Conservation (phyloP, 768 basidiomycete species). For the Amanita brunnescens region DNA sequence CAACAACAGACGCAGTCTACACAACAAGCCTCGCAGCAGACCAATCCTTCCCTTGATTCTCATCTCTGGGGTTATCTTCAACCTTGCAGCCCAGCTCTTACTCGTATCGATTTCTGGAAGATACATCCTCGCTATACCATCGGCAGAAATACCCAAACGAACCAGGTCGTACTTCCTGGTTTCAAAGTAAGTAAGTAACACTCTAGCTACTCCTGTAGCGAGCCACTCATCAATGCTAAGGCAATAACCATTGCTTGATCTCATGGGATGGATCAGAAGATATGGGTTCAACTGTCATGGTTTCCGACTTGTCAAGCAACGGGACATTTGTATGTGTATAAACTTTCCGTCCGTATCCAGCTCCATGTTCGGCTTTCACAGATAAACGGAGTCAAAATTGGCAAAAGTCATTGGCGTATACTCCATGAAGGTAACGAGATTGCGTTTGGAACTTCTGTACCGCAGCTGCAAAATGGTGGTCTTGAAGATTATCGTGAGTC, state of each 20-base stretch:
- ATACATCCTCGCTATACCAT: conserved; percentile 38
- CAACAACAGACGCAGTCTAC: conserved; percentile 36
- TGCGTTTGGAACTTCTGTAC: conserved; percentile 60
- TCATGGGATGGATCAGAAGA: conserved; percentile 48
- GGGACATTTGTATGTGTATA: conserved; percentile 54
- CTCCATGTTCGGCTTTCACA: conserved; percentile 17
- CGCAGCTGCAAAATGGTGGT: conserved; percentile 34
- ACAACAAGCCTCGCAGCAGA: conserved; percentile 32
- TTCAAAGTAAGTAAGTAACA: conserved; percentile 62
- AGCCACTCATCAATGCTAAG: conserved; percentile 20
- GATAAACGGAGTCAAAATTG: conserved; percentile 65
- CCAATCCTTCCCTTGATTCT: conserved; percentile 19
- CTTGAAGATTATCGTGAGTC: conserved; percentile 70
- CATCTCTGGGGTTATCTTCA: conserved; percentile 68
- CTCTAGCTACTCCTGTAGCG: neutral
- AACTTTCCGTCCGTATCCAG: neutral
- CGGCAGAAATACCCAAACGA: conserved; percentile 43
- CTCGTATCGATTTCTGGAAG: conserved; percentile 57
- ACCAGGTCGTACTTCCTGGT: conserved; percentile 52
- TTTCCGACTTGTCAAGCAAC: conserved; percentile 58
- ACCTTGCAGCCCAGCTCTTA: conserved; percentile 45
- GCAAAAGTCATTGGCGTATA: conserved; percentile 42
- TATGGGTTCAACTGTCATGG: conserved; percentile 32
- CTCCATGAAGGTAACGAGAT: conserved; percentile 80
- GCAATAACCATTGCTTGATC: conserved; percentile 50